Conservation (phyloP, 441 rosid species). For the Breynia disticha region DNA sequence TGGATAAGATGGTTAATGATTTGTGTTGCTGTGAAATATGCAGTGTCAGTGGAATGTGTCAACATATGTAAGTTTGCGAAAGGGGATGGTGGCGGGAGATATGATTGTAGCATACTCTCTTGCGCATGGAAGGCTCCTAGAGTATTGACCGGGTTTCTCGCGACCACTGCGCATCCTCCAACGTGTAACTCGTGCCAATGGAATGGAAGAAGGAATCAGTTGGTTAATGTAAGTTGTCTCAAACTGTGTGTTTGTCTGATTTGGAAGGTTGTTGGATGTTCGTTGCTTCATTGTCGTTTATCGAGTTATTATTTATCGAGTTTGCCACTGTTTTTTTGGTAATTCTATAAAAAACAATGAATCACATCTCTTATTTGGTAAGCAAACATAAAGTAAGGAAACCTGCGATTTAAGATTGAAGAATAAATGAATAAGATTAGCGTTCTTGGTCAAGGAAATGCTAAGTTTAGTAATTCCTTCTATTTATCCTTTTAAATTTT, state of each 20-base stretch:
- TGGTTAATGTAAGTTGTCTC: slow-evolving; percentile 36
- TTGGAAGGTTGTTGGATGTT: background rate
- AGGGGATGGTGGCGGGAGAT: slow-evolving; percentile 62
- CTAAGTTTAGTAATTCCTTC: slow-evolving; percentile 4
- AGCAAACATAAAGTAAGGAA: background rate
- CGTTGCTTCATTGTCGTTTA: background rate
- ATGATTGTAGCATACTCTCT: slow-evolving; percentile 65
- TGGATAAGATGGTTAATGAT: background rate
- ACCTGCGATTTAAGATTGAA: background rate
- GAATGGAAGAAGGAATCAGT: slow-evolving; percentile 34
- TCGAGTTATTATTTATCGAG: background rate
- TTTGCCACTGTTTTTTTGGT: background rate
- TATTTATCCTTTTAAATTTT: slow-evolving; percentile 15
- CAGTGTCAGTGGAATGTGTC: slow-evolving; percentile 83
- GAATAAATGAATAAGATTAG: background rate
- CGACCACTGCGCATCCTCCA: slow-evolving; percentile 63
- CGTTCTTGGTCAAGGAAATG: too few relatives aligned
- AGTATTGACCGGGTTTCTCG: slow-evolving; percentile 77
- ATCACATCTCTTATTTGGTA: background rate
- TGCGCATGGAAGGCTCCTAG: slow-evolving; percentile 95
- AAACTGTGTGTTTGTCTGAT: background rate
- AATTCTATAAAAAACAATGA: background rate
- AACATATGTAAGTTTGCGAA: slow-evolving; percentile 60
- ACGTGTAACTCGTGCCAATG: slow-evolving; percentile 31
- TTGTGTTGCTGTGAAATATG: slow-evolving; percentile 17